phyloP scores from a whole-genome alignment of 192 early-diverging fungal species.

The Podila horticola region DNA sequence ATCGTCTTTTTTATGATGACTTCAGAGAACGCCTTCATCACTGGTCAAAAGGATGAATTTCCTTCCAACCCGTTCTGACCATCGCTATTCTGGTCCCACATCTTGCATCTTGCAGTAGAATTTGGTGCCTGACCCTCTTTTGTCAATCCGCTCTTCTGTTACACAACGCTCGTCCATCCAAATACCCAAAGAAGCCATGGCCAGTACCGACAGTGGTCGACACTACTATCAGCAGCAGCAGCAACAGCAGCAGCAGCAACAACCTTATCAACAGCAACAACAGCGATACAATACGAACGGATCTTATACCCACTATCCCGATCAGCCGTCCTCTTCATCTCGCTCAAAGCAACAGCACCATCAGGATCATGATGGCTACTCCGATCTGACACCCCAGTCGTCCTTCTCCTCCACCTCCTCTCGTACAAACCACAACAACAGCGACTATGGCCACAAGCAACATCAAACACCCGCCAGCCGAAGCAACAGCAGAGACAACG shows the following conservation, averaged over 20 bases:
- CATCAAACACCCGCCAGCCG: background rate
- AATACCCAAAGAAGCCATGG: slow-evolving; percentile 8
- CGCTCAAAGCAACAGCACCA: slow-evolving; percentile 1
- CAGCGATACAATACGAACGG: slow-evolving; percentile 6
- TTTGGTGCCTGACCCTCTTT: background rate
- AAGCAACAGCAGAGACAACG: slow-evolving; percentile 4
- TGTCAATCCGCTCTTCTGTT: background rate
- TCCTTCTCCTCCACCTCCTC: slow-evolving; percentile 14
- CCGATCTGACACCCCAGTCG: slow-evolving; percentile 6
- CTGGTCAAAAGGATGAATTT: too few relatives aligned
- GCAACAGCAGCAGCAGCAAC: slow-evolving; percentile 5
- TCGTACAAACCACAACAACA: background rate
- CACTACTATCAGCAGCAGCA: slow-evolving; percentile 5
- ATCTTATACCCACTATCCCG: slow-evolving; percentile 39
- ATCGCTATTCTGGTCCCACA: too few relatives aligned
- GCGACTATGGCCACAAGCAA: background rate
- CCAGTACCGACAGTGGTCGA: slow-evolving; percentile 11
- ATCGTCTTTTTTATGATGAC: background rate
- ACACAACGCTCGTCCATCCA: background rate
- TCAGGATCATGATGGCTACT: slow-evolving; percentile 5
- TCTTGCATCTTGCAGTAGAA: too few relatives aligned
- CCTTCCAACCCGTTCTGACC: too few relatives aligned
- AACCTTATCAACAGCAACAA: slow-evolving; percentile 9
- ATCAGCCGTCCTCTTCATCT: slow-evolving; percentile 13
- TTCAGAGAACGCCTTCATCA: too few relatives aligned